phyloP scores from a whole-genome alignment of 129 eudicot species.

The Flaveria trinervia region DNA sequence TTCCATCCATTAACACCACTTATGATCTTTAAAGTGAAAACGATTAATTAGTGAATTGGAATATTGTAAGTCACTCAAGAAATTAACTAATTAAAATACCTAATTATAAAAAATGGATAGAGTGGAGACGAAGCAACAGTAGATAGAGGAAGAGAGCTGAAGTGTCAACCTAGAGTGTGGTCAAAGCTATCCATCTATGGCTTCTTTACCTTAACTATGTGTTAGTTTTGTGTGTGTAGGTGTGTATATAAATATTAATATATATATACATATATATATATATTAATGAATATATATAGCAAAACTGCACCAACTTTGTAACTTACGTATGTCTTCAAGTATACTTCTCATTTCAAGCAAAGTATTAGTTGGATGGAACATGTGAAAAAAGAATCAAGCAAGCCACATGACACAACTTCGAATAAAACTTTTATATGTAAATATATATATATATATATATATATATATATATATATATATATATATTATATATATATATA shows the following conservation, averaged over 20 bases:
- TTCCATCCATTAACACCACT: background rate
- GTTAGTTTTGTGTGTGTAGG: background rate
- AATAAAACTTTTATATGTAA: background rate
- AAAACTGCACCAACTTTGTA: conserved; percentile 49
- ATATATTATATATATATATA: background rate
- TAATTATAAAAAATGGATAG: conserved; percentile 29
- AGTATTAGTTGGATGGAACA: conserved; percentile 10
- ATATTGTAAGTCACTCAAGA: background rate
- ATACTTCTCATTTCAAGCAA: conserved; percentile 58
- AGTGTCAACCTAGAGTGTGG: conserved; percentile 73
- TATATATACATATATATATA: background rate
- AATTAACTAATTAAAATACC: background rate
- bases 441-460: background rate
- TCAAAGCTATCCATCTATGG: conserved; percentile 50
- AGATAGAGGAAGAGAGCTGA: conserved; percentile 44
- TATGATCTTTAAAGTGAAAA: background rate
- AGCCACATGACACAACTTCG: conserved; percentile 10
- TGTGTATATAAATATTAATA: conserved; percentile 31
- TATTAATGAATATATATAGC: conserved; percentile 6
- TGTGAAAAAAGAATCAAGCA: conserved; percentile 12
- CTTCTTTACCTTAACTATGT: conserved; percentile 35
- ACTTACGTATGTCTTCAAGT: conserved; percentile 38
- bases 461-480: background rate
- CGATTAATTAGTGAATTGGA: background rate
- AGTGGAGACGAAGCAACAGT: conserved; percentile 71